Evolutionary conservation across 345 rosid genomes (phyloP).

Genomic region (Kandelia obovata): DNA sequence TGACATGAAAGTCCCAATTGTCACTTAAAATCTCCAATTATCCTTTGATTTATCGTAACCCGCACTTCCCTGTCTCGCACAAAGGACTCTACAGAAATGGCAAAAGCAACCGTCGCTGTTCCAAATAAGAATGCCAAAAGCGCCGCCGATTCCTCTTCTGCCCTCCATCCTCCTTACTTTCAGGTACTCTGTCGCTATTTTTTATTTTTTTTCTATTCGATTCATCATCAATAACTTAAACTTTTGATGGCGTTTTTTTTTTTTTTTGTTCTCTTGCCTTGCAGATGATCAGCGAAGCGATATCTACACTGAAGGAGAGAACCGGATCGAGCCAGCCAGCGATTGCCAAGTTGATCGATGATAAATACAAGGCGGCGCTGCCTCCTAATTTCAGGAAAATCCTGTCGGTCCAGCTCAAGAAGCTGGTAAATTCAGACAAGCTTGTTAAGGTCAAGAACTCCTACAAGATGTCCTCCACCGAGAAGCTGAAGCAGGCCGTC

Average conservation of each 20-base stretch:
- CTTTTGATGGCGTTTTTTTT: background rate
- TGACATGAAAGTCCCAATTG: no score
- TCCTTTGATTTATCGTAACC: background rate
- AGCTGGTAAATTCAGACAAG: slow-evolving; percentile 18
- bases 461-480: slow-evolving; percentile 26
- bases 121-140: background rate
- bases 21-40: no score
- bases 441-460: slow-evolving; percentile 31
- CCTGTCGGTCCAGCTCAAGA: slow-evolving; percentile 18
- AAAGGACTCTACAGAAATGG: background rate
- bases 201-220: background rate
- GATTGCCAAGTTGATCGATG: slow-evolving; percentile 25
- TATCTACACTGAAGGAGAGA: slow-evolving; percentile 21
- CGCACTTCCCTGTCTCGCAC: background rate
- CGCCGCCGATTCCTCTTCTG: background rate
- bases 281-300: slow-evolving; percentile 33
- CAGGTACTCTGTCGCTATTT: slow-evolving; percentile 3
- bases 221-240: background rate
- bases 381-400: slow-evolving; percentile 24
- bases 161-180: slow-evolving; percentile 18
- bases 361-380: slow-evolving; percentile 17
- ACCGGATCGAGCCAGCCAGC: slow-evolving; percentile 36
- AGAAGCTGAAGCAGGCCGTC: slow-evolving; percentile 18
- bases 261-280: background rate
- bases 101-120: slow-evolving; percentile 8